Conservation (phyloP, 345 rosid species). For the Eucalyptus cloeziana region DNA sequence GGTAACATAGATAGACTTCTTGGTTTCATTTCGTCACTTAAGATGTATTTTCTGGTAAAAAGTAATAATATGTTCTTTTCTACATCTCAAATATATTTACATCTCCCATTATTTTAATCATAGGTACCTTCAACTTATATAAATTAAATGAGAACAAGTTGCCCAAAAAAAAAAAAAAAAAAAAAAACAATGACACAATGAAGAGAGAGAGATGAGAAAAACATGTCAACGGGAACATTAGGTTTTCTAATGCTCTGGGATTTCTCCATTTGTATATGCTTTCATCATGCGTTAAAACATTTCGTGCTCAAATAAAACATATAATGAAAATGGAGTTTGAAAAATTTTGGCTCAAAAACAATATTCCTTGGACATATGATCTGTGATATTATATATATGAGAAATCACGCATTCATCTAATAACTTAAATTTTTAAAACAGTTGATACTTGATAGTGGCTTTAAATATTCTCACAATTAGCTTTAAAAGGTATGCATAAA, state of each 20-base stretch:
- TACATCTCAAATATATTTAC: not conserved
- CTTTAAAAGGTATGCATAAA: not conserved
- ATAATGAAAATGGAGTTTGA: not conserved
- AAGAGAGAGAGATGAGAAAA: not conserved
- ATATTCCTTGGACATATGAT: not conserved
- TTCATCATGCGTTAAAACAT: fast-evolving
- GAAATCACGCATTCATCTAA: fast-evolving
- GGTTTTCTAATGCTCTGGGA: no score
- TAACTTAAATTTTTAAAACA: fast-evolving
- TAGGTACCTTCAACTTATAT: not conserved
- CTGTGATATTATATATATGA: no score
- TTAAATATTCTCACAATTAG: not conserved
- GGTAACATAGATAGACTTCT: not conserved
- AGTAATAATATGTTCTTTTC: not conserved
- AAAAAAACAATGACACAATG: not conserved
- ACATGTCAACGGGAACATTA: not conserved
- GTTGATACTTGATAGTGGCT: fast-evolving
- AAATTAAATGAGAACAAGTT: no score
- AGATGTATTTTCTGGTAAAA: not conserved
- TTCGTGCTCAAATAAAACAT: not conserved
- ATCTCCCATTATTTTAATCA: not conserved
- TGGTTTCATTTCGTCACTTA: not conserved
- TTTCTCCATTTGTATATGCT: not conserved
- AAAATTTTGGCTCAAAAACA: not conserved
- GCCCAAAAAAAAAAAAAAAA: not conserved